Base-by-base conservation (phyloP, 176 grass and related monocot species). In the Phoenix dactylifera region DNA sequence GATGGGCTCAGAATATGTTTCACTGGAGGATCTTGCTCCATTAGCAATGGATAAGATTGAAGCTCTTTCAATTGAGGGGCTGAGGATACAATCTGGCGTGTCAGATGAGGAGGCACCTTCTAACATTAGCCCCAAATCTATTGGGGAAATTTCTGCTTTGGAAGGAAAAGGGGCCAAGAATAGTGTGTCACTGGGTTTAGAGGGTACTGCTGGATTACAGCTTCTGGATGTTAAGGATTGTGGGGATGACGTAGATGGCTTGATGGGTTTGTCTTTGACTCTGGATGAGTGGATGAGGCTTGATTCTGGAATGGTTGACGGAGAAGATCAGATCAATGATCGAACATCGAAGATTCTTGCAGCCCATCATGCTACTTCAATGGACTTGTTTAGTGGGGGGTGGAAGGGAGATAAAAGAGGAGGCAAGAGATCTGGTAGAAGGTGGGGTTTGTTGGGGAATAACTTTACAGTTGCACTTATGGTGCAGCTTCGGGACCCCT, bases 11-110 rank as follows among this genome's bases (percentile, higher is more conserved):
- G 91, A 95, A 60, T 98, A 79, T 71, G 88, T 92, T 50, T 88
- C 93, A 7, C 81, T 98, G 30, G 93, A 92, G 25, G 82, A 98
- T 77, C 84, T 98, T 82, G 88, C 93, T 30, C 93, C 88, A 10
- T 81, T 92, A 78, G 93, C 93, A 54, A 98, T 98, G 88, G 88
- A 98, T 78, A 98, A 98, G 67, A 92, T 98, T 44, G 93, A 98
- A 77, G 88, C 88, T 23, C 82, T 98, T 56, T 89, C 93, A 56
- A 68, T 98, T 48, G 93, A 92, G 82, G 93, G 93, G 51, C 80
- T 98, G 71, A 87, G 84, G 75, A 98, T 98, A 87, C 93, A 98
- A 73, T 89, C 87, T 75, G 82, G 93, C 76, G 86, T 92, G 84
- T 83, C 87, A 15, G 81, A 92, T 80, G 87, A 92, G 72, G 87